phyloP scores from a whole-genome alignment of 2,329 filamentous ascomycete genomes.

The Cladosporium austrohemisphaericum region DNA sequence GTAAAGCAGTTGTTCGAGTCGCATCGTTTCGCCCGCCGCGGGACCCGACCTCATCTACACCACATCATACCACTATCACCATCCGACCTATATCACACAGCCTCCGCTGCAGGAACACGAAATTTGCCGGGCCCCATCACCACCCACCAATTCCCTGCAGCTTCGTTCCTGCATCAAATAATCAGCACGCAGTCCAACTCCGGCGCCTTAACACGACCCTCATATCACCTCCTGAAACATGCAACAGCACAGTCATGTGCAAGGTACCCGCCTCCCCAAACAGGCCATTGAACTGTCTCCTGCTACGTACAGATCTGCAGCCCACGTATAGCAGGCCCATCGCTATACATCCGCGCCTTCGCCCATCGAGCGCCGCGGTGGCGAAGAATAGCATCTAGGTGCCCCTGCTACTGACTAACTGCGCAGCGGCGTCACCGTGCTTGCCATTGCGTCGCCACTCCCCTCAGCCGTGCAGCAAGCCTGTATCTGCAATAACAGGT shows the following conservation, averaged over 20 bases:
- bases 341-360: not conserved
- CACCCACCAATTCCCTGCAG: not conserved
- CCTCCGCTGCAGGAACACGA: conserved; percentile 3
- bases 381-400: not conserved
- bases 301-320: conserved; percentile 8
- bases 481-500: too few species aligned
- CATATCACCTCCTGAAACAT: conserved; percentile 7
- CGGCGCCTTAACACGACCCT: not conserved
- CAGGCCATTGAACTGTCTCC: not conserved
- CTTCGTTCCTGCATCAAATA: conserved; percentile 15
- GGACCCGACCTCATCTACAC: too few species aligned
- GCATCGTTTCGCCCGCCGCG: too few species aligned
- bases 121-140: not conserved
- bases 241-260: conserved; percentile 9
- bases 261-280: not conserved
- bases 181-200: conserved; percentile 6
- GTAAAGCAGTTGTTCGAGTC: too few species aligned
- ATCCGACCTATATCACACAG: conserved; percentile 3
- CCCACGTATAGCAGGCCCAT: conserved; percentile 2
- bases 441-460: too few species aligned
- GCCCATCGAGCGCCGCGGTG: not conserved
- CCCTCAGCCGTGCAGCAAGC: too few species aligned
- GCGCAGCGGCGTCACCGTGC: too few species aligned
- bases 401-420: too few species aligned
- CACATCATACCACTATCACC: too few species aligned